Conservation (phyloP, 2,329 filamentous ascomycete genomes). For the Ascochyta clinopodiicola region DNA sequence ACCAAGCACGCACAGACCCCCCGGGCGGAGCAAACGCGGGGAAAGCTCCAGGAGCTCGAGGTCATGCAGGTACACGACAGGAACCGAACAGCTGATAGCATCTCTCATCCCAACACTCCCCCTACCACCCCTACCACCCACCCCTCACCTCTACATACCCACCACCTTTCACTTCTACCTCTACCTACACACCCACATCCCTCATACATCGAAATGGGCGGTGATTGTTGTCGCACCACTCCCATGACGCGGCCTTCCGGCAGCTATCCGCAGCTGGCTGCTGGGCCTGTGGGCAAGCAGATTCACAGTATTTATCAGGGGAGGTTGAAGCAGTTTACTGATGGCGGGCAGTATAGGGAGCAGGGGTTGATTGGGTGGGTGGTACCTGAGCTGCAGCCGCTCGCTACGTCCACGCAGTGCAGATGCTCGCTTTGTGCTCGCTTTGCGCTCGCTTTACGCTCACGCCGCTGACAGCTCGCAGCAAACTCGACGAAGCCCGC, state of each 20-base stretch:
- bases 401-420: background rate
- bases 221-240: slow-evolving; percentile 42
- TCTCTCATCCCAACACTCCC: too few relatives aligned
- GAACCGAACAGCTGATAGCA: too few relatives aligned
- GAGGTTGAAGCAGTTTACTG: slow-evolving; percentile 81
- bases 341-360: slow-evolving; percentile 71
- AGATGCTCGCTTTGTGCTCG: background rate
- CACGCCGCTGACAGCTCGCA: slow-evolving; percentile 37
- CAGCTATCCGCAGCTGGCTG: slow-evolving; percentile 45
- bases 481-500: slow-evolving; percentile 74
- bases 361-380: slow-evolving; percentile 73
- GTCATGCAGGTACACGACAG: slow-evolving; percentile 14
- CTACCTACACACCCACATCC: too few relatives aligned
- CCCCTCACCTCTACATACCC: too few relatives aligned
- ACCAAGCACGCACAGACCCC: background rate
- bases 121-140: too few relatives aligned
- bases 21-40: background rate
- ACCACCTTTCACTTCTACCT: too few relatives aligned
- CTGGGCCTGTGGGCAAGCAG: slow-evolving; percentile 50
- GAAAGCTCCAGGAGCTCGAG: slow-evolving; percentile 4
- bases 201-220: slow-evolving; percentile 37
- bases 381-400: background rate
- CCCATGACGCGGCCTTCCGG: slow-evolving; percentile 19
- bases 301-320: slow-evolving; percentile 86
- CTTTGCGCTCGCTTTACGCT: background rate